Evolutionary conservation across 306 rosid species (phyloP), one percentile per base, ranked within the genome.

Genomic region (Prosopis cineraria): DNA sequence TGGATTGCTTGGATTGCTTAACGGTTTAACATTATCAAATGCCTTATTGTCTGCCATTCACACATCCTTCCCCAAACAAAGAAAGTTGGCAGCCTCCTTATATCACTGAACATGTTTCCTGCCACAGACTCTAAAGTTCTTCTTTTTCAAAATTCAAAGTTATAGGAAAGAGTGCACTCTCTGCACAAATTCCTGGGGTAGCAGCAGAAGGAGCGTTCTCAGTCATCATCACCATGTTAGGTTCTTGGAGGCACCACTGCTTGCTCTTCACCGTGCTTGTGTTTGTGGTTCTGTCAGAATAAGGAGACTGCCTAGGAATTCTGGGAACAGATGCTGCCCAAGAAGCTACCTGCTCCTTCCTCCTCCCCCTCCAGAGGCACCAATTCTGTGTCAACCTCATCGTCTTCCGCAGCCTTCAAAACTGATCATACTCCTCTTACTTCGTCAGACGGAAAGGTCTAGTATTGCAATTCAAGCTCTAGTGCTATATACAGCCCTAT

Each of bases 301-400:
- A n/a, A 68, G 91, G 93, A 92, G 98, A 68, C 45, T 89, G 27
- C 96, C 96, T 0, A 74, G 70, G 75, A 60, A 44, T 82, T 44
- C 25, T 94, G 91, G 90, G 83, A 90, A 36, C 97, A 92, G 66
- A 94, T 92, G 98, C 84, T 94, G 80, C 98, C 97, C 0, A 94
- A 94, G 94, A 92, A 88, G 94, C 90, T 89, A 2, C 94, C 94
- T 17, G 75, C 91, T 74, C 96, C 93, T 77, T 78, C 93, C n/a
- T 94, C 98, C 7, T 86, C 98, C 30, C 98, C 98, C 10, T 94
- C 96, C 13, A 81, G 76, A 87, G 96, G 98, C 83, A 89, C 96
- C 0, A 90, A 90, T 70, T 86, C 89, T 5, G 83, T 83, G 13
- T 40, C 85, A 13, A 36, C 68, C 0, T 78, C 90, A 5, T 87